Evolutionary conservation across 1,284 basidiomycete species (phyloP).

Genomic region (Athelia psychrophila): DNA sequence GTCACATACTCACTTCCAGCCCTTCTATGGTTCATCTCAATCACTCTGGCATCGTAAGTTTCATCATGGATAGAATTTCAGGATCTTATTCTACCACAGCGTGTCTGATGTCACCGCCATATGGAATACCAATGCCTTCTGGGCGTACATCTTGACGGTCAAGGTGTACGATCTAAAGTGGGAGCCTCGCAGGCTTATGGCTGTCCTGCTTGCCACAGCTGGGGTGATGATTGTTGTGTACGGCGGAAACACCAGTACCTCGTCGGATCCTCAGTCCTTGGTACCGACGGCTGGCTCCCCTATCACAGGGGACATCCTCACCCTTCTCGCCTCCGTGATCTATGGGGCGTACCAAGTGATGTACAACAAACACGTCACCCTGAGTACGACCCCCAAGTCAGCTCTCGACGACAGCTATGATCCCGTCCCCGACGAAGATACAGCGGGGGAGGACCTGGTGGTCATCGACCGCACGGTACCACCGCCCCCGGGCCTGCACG

Average conservation of each 20-base stretch:
- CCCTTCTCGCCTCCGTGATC: constrained; percentile 63
- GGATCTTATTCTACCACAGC: constrained; percentile 32
- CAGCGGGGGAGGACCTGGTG: constrained; percentile 16
- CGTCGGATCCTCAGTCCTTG: constrained; percentile 7
- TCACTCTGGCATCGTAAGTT: constrained; percentile 71
- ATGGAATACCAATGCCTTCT: constrained; percentile 86
- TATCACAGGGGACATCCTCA: constrained; percentile 73
- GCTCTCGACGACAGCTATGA: constrained; percentile 41
- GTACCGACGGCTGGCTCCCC: constrained; percentile 35
- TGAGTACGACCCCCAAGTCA: constrained; percentile 56
- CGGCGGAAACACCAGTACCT: constrained; percentile 58
- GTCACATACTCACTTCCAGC: constrained; percentile 58
- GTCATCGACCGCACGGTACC: constrained; percentile 42
- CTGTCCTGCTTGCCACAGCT: constrained; percentile 72
- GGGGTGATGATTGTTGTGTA: constrained; percentile 78
- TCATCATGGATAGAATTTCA: constrained; percentile 7
- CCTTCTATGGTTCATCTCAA: constrained; percentile 71
- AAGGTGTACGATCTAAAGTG: constrained; percentile 57
- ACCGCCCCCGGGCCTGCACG: constrained; percentile 75
- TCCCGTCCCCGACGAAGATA: constrained; percentile 34
- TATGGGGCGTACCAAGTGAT: constrained; percentile 52
- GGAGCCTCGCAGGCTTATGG: constrained; percentile 59
- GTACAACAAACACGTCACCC: constrained; percentile 76
- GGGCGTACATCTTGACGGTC: constrained; percentile 73
- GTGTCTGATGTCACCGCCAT: constrained; percentile 79